A percentile compares a stretch with the other conserved stretches of the same genome.
phyloP scores from a whole-genome alignment of 208 protist species.

The Entamoeba histolytica region DNA sequence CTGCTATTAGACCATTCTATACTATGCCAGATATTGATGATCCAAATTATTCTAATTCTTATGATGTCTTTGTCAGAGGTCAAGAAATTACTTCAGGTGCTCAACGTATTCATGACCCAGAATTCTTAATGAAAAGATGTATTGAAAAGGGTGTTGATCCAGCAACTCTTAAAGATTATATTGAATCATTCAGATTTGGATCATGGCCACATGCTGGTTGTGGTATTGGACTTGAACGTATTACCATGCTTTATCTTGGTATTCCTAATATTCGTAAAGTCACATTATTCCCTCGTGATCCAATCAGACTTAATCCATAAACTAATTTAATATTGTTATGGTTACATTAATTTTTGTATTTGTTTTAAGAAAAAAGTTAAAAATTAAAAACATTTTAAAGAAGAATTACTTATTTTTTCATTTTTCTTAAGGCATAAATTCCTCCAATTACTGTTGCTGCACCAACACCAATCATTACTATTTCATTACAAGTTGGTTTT shows the following conservation, averaged over 20 bases:
- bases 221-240: conserved; percentile 88
- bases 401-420: no score
- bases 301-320: conserved; percentile 75
- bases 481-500: no score
- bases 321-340: background rate
- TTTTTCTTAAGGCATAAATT: no score
- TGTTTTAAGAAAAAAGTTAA: no score
- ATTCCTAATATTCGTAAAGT: conserved; percentile 83
- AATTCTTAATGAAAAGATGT: conserved; percentile 49
- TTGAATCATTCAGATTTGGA: conserved; percentile 88
- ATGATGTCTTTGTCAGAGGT: conserved; percentile 97
- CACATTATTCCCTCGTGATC: conserved; percentile 93
- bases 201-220: conserved; percentile 87
- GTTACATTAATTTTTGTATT: background rate
- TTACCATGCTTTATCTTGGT: conserved; percentile 94
- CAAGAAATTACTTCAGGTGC: conserved; percentile 97
- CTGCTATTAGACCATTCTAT: conserved; percentile 89
- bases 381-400: no score
- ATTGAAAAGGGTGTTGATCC: background rate
- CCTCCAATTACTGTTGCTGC: no score
- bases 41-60: conserved; percentile 57
- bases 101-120: conserved; percentile 91
- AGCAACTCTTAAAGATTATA: conserved; percentile 66
- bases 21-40: conserved; percentile 75
- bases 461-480: no score